Conservation (phyloP, 257 asterid genomes). For the Avicennia marina region DNA sequence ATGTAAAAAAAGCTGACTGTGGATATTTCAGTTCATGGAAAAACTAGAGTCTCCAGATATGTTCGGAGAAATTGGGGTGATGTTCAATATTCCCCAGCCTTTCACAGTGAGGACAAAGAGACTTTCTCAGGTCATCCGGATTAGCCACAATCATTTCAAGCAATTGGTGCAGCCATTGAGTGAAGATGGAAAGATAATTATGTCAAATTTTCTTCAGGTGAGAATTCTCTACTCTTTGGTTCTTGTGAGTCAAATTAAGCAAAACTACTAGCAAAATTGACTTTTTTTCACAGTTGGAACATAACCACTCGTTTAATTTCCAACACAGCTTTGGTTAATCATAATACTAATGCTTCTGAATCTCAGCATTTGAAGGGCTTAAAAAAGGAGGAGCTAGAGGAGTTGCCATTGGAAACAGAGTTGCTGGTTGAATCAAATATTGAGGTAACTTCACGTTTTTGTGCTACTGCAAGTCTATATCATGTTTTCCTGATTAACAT, state of each 20-base stretch:
- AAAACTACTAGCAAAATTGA: too few species aligned
- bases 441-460: slow-evolving; percentile 45
- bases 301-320: too few species aligned
- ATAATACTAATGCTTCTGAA: slow-evolving; percentile 17
- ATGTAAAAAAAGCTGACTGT: slow-evolving; percentile 12
- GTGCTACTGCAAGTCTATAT: slow-evolving; percentile 16
- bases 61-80: slow-evolving; percentile 91
- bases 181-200: slow-evolving; percentile 59
- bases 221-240: slow-evolving; percentile 14
- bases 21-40: slow-evolving; percentile 54
- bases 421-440: slow-evolving; percentile 47
- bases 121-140: slow-evolving; percentile 85
- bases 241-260: not conserved
- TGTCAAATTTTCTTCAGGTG: slow-evolving; percentile 81
- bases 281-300: too few species aligned
- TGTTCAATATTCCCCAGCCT: slow-evolving; percentile 82
- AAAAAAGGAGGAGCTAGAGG: slow-evolving; percentile 62
- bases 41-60: slow-evolving; percentile 53
- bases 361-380: slow-evolving; percentile 63
- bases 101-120: slow-evolving; percentile 87
- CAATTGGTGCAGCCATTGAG: slow-evolving; percentile 64
- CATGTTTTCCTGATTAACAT: not conserved
- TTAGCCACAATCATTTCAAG: slow-evolving; percentile 91
- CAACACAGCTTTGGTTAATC: too few species aligned
- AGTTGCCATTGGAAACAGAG: slow-evolving; percentile 63